These are phyloP conservation scores for Russula sp. DNA, from an alignment of 768 basidiomycete genomes.

Conservation along the genomic window DNA sequence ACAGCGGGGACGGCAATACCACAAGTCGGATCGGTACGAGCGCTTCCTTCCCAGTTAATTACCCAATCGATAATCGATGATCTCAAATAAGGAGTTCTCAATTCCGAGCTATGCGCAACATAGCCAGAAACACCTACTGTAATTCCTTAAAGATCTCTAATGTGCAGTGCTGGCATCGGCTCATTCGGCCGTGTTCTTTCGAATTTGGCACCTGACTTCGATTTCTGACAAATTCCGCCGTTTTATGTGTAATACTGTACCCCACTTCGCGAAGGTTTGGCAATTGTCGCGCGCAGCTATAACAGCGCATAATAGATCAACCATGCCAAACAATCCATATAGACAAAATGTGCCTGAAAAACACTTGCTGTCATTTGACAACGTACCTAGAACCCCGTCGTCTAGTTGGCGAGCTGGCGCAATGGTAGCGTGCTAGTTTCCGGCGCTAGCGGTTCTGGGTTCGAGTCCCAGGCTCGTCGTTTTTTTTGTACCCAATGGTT, in stretches of 20 bases:
- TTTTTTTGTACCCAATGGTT: slow-evolving; percentile 32
- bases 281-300: too few species aligned
- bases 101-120: too few species aligned
- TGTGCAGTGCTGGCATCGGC: not conserved
- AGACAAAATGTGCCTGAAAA: too few species aligned
- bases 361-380: not conserved
- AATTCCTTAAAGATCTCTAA: not conserved
- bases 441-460: slow-evolving; percentile 62
- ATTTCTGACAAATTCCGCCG: not conserved
- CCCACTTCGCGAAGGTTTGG: not conserved
- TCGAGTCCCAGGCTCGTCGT: slow-evolving; percentile 61
- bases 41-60: too few species aligned
- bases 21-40: too few species aligned
- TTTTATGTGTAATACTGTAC: not conserved
- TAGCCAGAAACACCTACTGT: not conserved
- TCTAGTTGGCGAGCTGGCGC: slow-evolving; percentile 51
- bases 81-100: too few species aligned
- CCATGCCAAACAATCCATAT: too few species aligned
- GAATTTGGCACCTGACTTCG: too few species aligned
- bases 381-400: not conserved
- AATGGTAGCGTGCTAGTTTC: slow-evolving; percentile 67
- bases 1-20: too few species aligned
- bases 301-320: too few species aligned
- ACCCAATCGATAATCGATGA: too few species aligned
- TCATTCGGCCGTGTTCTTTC: not conserved